Evolutionary conservation across 129 eudicot species (phyloP).

Genomic region (sunflower (Helianthus annuus)): DNA sequence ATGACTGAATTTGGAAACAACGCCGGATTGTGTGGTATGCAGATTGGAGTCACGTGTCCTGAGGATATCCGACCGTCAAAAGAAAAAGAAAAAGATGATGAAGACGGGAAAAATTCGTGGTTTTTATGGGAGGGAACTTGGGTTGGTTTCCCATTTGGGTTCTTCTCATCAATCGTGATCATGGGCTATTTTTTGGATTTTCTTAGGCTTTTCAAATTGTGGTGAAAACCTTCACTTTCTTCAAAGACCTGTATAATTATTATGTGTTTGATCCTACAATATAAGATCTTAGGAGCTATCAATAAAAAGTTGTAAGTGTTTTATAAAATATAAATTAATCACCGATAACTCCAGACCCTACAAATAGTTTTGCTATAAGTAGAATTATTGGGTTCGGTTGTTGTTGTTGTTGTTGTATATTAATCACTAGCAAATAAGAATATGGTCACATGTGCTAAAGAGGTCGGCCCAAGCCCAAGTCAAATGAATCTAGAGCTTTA

Average conservation of each 20-base stretch:
- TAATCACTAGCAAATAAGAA: too few species aligned
- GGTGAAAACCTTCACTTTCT: not conserved
- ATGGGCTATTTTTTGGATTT: slow-evolving; percentile 25
- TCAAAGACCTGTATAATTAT: too few species aligned
- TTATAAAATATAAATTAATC: not conserved
- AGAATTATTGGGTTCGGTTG: too few species aligned
- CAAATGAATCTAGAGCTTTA: too few species aligned
- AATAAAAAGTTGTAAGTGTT: not conserved
- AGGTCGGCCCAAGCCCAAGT: too few species aligned
- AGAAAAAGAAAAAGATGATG: not conserved
- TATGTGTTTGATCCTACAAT: too few species aligned
- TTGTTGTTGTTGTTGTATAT: too few species aligned
- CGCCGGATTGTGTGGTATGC: slow-evolving; percentile 53
- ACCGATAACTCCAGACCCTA: too few species aligned
- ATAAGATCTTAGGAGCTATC: not conserved
- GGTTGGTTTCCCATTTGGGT: slow-evolving; percentile 48
- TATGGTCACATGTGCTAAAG: too few species aligned
- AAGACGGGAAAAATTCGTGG: slow-evolving; percentile 30
- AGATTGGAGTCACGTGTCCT: slow-evolving; percentile 38
- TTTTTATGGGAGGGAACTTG: slow-evolving; percentile 41
- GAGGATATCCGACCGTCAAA: slow-evolving; percentile 18
- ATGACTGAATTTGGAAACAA: slow-evolving; percentile 48
- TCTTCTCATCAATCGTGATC: slow-evolving; percentile 30
- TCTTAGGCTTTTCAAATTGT: slow-evolving; percentile 19
- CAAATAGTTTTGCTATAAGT: too few species aligned